phyloP scores from a whole-genome alignment of 2,329 filamentous ascomycete genomes.

The Gyromitra esculenta region DNA sequence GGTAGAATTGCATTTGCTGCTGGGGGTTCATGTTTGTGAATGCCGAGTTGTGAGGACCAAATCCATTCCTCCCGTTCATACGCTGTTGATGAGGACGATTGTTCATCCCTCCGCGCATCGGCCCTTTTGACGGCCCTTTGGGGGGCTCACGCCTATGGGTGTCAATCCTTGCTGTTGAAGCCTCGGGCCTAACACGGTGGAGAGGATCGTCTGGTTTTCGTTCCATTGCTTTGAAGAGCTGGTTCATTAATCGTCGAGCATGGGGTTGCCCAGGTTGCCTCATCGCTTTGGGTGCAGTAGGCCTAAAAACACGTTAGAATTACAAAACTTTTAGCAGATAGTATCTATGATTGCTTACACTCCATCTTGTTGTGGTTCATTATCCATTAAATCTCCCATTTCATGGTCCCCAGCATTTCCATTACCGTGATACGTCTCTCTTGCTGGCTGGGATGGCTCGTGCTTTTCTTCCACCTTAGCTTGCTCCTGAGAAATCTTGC shows the following conservation, averaged over 20 bases:
- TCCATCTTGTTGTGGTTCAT: conserved; percentile 65
- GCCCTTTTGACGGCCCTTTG: conserved; percentile 72
- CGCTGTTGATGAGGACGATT: conserved; percentile 57
- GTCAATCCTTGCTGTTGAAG: conserved; percentile 80
- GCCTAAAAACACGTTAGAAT: conserved; percentile 69
- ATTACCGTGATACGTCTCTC: conserved; percentile 15
- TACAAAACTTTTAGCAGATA: conserved; percentile 39
- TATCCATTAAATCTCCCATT: conserved; percentile 48
- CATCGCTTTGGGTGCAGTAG: conserved; percentile 95
- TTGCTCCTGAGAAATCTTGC: conserved; percentile 23
- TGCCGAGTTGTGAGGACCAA: conserved; percentile 63
- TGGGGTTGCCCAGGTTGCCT: conserved; percentile 66
- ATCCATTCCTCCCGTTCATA: conserved; percentile 65
- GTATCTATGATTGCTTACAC: conserved; percentile 65
- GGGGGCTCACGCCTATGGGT: conserved; percentile 76
- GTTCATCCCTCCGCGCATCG: conserved; percentile 61
- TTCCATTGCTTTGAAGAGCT: conserved; percentile 84
- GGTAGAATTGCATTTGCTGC: conserved; percentile 78
- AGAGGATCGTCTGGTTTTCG: conserved; percentile 75
- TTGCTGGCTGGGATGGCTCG: conserved; percentile 27
- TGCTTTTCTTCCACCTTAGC: conserved; percentile 33
- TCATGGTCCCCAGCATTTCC: conserved; percentile 37
- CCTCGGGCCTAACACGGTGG: conserved; percentile 77
- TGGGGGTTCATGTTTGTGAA: conserved; percentile 70
- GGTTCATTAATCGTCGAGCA: conserved; percentile 76